These are phyloP conservation scores for Albatrellus ellisii DNA, from an alignment of 768 basidiomycete genomes.

Conservation along the genomic window DNA sequence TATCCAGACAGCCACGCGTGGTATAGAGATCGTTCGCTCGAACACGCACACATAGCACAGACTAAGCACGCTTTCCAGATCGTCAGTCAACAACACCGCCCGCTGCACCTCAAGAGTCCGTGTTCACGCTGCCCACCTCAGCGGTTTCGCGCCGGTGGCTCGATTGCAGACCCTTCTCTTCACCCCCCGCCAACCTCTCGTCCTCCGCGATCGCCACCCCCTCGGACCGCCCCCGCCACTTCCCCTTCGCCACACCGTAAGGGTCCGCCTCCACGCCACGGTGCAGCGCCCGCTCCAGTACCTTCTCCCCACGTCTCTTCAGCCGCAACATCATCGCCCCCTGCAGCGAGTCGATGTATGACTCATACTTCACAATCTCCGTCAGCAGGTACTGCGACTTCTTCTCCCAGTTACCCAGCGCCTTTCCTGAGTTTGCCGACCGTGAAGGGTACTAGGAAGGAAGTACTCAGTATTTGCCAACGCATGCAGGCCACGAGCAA, in stretches of 20 bases:
- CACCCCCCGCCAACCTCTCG: conserved; percentile 32
- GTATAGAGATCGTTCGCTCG: too few species aligned
- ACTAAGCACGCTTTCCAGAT: too few species aligned
- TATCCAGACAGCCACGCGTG: too few species aligned
- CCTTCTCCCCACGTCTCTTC: conserved; percentile 86
- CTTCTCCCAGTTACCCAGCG: conserved; percentile 85
- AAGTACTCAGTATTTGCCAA: conserved; percentile 1
- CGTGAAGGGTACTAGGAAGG: conserved; percentile 62
- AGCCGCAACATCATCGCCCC: conserved; percentile 73
- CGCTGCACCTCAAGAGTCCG: too few species aligned
- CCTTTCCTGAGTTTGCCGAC: conserved; percentile 59
- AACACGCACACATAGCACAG: too few species aligned
- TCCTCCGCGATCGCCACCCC: conserved; percentile 36
- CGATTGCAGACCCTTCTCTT: too few species aligned
- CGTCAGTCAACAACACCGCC: too few species aligned
- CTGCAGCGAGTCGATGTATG: conserved; percentile 85
- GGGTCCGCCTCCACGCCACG: conserved; percentile 7
- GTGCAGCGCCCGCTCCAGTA: conserved; percentile 45
- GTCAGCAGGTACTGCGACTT: conserved; percentile 81
- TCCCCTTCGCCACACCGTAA: conserved; percentile 18
- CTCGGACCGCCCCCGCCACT: conserved; percentile 27
- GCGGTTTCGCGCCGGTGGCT: too few species aligned
- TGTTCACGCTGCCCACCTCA: too few species aligned
- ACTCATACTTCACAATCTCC: conserved; percentile 92
- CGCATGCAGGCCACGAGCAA: conserved; percentile 10